Percentiles rank a stretch among this genome's conserved stretches.
phyloP scores from a whole-genome alignment of 2,329 filamentous ascomycete genomes.

The Fusarium drepaniforme region DNA sequence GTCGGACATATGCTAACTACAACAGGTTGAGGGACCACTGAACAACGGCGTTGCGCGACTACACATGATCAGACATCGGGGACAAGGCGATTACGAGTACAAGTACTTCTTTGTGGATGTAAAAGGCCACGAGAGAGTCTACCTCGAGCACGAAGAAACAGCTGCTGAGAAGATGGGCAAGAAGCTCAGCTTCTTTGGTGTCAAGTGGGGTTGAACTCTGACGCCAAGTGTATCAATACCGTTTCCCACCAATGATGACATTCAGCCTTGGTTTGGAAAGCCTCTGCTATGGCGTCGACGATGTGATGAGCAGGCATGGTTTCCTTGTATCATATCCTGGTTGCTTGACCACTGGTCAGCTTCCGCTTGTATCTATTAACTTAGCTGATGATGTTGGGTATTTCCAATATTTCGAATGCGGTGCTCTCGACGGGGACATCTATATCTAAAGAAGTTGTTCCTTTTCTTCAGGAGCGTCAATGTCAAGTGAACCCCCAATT shows the following conservation, averaged over 20 bases:
- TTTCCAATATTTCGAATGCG: background rate
- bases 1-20: conserved; percentile 8
- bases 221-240: background rate
- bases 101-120: conserved; percentile 85
- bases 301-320: background rate
- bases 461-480: background rate
- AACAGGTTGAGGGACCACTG: conserved; percentile 79
- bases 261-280: background rate
- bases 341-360: background rate
- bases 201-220: conserved; percentile 64
- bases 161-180: conserved; percentile 52
- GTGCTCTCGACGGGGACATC: background rate
- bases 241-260: background rate
- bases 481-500: background rate
- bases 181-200: conserved; percentile 70
- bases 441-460: background rate
- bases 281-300: background rate
- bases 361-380: conserved; percentile 20
- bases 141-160: conserved; percentile 72
- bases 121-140: conserved; percentile 74
- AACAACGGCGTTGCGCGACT: conserved; percentile 80
- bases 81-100: conserved; percentile 79
- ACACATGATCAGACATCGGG: conserved; percentile 79
- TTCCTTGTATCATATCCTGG: conserved; percentile 29
- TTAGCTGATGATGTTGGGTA: background rate